Conservation (phyloP, 306 rosid species). For the Begonia masoniana region DNA sequence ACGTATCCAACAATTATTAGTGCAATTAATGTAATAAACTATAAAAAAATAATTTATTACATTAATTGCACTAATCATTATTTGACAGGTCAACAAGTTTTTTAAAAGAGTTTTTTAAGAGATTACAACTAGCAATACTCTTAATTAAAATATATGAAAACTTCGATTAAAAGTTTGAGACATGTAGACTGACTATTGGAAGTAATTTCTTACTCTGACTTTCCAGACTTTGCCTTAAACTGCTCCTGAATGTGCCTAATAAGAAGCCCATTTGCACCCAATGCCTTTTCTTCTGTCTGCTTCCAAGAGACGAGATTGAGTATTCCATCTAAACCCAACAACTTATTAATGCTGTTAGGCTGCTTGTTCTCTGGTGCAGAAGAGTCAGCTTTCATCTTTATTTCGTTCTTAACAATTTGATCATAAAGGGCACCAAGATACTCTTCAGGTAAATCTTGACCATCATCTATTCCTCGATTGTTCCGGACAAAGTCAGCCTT, state of each 20-base stretch:
- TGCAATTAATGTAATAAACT: no score
- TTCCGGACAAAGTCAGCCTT: slow-evolving; percentile 93
- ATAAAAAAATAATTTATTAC: no score
- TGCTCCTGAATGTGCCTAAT: slow-evolving; percentile 94
- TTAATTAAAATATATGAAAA: no score
- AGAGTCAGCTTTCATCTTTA: slow-evolving; percentile 87
- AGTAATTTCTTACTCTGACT: slow-evolving; percentile 77
- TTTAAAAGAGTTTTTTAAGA: no score
- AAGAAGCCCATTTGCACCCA: slow-evolving; percentile 93
- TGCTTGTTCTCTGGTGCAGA: slow-evolving; percentile 89
- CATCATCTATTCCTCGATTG: slow-evolving; percentile 96
- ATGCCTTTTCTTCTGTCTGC: slow-evolving; percentile 91
- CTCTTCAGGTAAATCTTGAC: slow-evolving; percentile 91
- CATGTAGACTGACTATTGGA: not conserved
- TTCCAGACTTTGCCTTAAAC: slow-evolving; percentile 81
- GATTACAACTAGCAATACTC: no score
- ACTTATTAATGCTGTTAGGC: slow-evolving; percentile 79
- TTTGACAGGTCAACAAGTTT: no score
- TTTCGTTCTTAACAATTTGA: slow-evolving; percentile 86
- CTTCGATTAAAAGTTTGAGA: no score
- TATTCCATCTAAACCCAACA: slow-evolving; percentile 91
- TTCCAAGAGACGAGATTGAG: slow-evolving; percentile 92
- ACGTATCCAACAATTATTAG: no score
- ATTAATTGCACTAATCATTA: no score
- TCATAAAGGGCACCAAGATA: slow-evolving; percentile 83